A percentile compares a stretch with the other conserved stretches of the same genome.
phyloP scores from a whole-genome alignment of 148 eudicot species.

The Fagopyrum tataricum region DNA sequence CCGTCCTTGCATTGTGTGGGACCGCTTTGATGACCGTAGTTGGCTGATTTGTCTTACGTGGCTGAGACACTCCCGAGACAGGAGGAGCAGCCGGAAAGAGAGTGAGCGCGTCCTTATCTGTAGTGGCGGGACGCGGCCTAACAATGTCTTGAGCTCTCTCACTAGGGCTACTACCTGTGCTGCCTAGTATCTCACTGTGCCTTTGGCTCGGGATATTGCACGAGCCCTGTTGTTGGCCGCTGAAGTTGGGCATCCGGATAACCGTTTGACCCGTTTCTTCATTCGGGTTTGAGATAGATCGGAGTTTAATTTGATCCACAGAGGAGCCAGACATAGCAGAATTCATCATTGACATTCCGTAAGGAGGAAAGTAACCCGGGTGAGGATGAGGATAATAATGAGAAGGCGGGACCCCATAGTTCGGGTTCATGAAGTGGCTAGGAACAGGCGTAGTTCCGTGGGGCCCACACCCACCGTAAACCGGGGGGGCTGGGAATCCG shows the following conservation, averaged over 20 bases:
- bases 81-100: slow-evolving; percentile 40
- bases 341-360: slow-evolving; percentile 49
- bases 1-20: slow-evolving; percentile 56
- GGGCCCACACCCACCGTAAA: slow-evolving; percentile 33
- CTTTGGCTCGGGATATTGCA: slow-evolving; percentile 30
- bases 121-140: slow-evolving; percentile 3
- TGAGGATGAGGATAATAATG: slow-evolving; percentile 22
- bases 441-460: not conserved
- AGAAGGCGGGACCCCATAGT: slow-evolving; percentile 31
- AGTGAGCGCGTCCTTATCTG: slow-evolving; percentile 33
- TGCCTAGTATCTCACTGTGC: slow-evolving; percentile 45
- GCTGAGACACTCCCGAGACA: slow-evolving; percentile 16
- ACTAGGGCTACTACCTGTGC: slow-evolving; percentile 59
- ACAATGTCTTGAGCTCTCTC: slow-evolving; percentile 22
- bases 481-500: slow-evolving; percentile 31
- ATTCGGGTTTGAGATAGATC: slow-evolving; percentile 21
- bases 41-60: slow-evolving; percentile 21
- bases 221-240: slow-evolving; percentile 33
- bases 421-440: slow-evolving; percentile 22
- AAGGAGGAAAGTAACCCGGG: slow-evolving; percentile 56
- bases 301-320: slow-evolving; percentile 35
- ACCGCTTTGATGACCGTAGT: slow-evolving; percentile 64
- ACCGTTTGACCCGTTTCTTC: slow-evolving; percentile 26
- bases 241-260: slow-evolving; percentile 21
- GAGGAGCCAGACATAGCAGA: slow-evolving; percentile 39